Evolutionary conservation across 306 rosid genomes (phyloP).

Genomic region (Prunus mira): DNA sequence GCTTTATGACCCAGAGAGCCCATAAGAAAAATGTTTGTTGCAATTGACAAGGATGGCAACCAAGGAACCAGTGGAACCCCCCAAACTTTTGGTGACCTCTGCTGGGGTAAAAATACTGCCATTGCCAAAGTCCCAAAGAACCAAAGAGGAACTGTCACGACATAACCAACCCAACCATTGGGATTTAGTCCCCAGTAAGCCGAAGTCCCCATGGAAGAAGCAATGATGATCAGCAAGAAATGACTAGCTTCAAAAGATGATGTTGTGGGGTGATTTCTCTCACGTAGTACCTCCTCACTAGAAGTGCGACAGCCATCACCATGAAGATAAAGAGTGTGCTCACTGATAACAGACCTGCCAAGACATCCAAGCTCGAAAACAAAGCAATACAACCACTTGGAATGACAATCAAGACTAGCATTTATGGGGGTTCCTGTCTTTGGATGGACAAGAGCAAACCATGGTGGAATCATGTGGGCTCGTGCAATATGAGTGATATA

Average conservation of each 20-base stretch:
- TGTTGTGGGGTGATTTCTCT: conserved; percentile 44
- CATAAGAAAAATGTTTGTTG: conserved; percentile 67
- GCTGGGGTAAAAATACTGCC: conserved; percentile 44
- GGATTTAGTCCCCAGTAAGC: conserved; percentile 54
- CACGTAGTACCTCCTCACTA: conserved; percentile 79
- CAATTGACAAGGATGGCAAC: conserved; percentile 78
- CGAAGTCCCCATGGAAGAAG: conserved; percentile 40
- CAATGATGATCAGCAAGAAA: conserved; percentile 52
- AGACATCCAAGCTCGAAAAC: conserved; percentile 56
- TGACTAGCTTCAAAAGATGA: conserved; percentile 43
- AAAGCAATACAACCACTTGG: conserved; percentile 55
- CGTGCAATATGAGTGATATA: conserved; percentile 78
- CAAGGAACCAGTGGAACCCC: conserved; percentile 88
- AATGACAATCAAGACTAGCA: conserved; percentile 52
- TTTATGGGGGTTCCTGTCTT: conserved; percentile 59
- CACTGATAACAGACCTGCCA: conserved; percentile 60
- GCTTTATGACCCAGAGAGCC: conserved; percentile 52
- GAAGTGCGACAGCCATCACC: conserved; percentile 71
- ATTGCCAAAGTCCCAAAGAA: conserved; percentile 61
- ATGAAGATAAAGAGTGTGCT: conserved; percentile 67
- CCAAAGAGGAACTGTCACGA: conserved; percentile 56
- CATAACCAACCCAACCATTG: conserved; percentile 62
- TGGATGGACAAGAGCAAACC: conserved; percentile 77
- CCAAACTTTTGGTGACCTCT: conserved; percentile 70
- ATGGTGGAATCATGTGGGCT: conserved; percentile 74